Conservation (phyloP, 2,329 filamentous ascomycete species). For the Grosmannia huntii region DNA sequence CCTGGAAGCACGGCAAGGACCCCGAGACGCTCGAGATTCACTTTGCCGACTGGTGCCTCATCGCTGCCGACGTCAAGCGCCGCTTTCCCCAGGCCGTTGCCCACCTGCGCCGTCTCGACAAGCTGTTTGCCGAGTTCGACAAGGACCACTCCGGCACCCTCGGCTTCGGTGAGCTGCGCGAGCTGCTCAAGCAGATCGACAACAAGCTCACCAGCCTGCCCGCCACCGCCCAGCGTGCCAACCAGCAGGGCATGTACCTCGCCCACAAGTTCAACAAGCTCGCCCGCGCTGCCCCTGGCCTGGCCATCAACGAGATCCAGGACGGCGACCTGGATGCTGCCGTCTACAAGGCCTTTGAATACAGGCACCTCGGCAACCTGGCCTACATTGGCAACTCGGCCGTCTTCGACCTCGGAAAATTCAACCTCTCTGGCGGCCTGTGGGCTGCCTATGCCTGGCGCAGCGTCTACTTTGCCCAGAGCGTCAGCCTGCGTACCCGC, state of each 20-base stretch:
- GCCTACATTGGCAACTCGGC: conserved; percentile 96
- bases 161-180: conserved; percentile 82
- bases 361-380: conserved; percentile 78
- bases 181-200: conserved; percentile 86
- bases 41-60: conserved; percentile 76
- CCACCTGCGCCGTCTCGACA: conserved; percentile 81
- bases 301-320: conserved; percentile 66
- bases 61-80: conserved; percentile 72
- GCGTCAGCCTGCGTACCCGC: conserved; percentile 82
- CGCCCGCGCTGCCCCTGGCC: conserved; percentile 60
- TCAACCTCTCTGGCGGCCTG: conserved; percentile 68
- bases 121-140: conserved; percentile 84
- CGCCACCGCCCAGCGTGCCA: conserved; percentile 88
- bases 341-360: conserved; percentile 89
- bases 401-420: conserved; percentile 78
- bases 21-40: conserved; percentile 77
- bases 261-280: conserved; percentile 91
- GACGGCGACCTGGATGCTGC: conserved; percentile 88
- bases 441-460: conserved; percentile 95
- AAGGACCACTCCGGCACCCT: conserved; percentile 85
- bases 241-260: conserved; percentile 90
- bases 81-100: conserved; percentile 83
- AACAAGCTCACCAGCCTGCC: conserved; percentile 87
- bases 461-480: conserved; percentile 94
- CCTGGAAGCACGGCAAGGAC: conserved; percentile 85